Base-by-base conservation (phyloP, 345 rosid species). In the Geranium rotundifolium region DNA sequence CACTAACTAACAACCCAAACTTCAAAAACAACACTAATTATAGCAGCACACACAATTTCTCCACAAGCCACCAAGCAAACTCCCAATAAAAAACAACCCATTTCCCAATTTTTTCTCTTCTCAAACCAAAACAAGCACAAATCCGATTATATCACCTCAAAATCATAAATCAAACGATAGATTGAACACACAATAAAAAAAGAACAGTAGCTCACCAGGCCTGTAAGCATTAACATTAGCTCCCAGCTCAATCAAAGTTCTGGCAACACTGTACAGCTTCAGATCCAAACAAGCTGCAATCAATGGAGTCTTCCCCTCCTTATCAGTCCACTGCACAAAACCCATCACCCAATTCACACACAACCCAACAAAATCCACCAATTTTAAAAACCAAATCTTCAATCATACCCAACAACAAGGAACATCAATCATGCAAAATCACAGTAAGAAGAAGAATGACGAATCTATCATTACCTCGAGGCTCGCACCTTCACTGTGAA, bases 291-390 rank as follows among this genome's bases (percentile, higher is more conserved):
- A 90, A 19, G 95, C 96, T 65, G 74, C 57, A 7, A 93, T 93
- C 84, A 93, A 72, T 4, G 99, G 89, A 39, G 99, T 93, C 75
- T 93, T 93, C 19, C 91, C 97, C 63, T 93, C 97, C 76, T 67
- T 86, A 78, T 93, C 97, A 31, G 80, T 72, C 92, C 95, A 93
- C 99, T 93, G 80, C 76, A 63, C 18, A 23, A 23, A 23, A 23
- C 27, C 27, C 27, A 23, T n/a, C n/a, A n/a, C 58, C 19, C 17
- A 18, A 56, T 56, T 5, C 27, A 56, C 14, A 3, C 59, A 56
- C 27, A 56, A 17, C 20, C 3, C 59, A 56, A 18, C 59, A 17
- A 20, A 56, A 56, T 56, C 41, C 41, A 34, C 10, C 0, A 13
- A 12, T 56, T 20, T 14, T 27, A 7, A 27, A 56, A 27, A 56